A percentile compares a stretch with the other conserved stretches of the same genome.
Conservation (phyloP, 1,284 basidiomycete species). For the Ceratobasidium sp. region DNA sequence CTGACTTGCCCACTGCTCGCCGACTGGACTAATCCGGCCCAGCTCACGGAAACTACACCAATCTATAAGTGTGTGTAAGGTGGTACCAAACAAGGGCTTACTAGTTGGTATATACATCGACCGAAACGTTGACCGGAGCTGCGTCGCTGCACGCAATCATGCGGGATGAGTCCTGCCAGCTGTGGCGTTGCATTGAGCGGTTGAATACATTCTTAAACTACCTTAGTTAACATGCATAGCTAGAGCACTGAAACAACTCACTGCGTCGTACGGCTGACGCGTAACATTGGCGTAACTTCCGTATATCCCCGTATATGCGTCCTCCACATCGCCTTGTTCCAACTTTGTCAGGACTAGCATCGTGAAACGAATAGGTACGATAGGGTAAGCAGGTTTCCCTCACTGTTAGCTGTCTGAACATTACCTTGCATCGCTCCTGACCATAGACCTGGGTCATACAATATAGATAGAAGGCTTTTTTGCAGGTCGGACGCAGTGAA, state of each 20-base stretch:
- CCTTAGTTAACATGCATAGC: not conserved
- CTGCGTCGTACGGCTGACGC: conserved; percentile 2
- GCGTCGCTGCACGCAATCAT: conserved; percentile 24
- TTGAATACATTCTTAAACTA: conserved; percentile 18
- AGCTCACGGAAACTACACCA: conserved; percentile 22
- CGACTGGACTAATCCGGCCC: conserved; percentile 22
- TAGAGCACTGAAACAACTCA: not conserved
- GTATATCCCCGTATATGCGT: not conserved
- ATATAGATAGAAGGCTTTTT: conserved; percentile 42
- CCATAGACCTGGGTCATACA: conserved; percentile 39
- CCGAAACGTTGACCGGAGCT: conserved; percentile 15
- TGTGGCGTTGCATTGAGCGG: conserved; percentile 33
- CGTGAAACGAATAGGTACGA: too few relatives aligned
- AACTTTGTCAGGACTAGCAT: not conserved
- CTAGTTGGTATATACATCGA: conserved; percentile 28
- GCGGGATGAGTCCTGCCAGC: conserved; percentile 1
- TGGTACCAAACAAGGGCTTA: not conserved
- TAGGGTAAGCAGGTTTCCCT: conserved; percentile 11
- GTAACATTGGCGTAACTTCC: not conserved
- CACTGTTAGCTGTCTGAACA: not conserved
- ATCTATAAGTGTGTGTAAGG: not conserved
- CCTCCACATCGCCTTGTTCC: conserved; percentile 2
- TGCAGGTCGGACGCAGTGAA: conserved; percentile 46
- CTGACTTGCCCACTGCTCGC: conserved; percentile 25
- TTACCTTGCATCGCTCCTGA: not conserved